Evolutionary conservation across 2,329 filamentous ascomycete species (phyloP).

Genomic region (Monosporascus sp.): DNA sequence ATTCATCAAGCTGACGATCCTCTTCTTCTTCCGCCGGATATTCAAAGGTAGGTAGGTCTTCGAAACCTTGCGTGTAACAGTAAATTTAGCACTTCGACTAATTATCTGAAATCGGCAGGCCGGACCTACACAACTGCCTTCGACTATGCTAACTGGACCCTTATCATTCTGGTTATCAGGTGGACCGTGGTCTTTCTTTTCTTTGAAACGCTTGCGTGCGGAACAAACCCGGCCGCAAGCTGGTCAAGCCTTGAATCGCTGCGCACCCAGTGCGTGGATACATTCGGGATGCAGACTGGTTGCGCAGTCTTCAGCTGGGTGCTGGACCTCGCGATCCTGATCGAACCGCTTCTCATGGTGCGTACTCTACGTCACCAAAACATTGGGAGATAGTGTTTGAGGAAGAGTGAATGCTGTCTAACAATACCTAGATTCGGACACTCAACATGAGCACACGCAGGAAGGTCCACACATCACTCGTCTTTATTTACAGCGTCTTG

Average conservation of each 20-base stretch:
- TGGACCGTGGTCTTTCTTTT: neutral
- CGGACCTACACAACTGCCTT: neutral
- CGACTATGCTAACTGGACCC: neutral
- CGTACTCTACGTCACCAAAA: neutral
- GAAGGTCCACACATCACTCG: neutral
- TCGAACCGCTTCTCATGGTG: neutral
- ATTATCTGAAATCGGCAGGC: neutral
- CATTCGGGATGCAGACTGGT: neutral
- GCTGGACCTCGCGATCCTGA: neutral
- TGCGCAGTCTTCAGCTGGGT: neutral
- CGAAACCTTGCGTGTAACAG: neutral
- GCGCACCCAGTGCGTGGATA: neutral
- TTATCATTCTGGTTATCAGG: neutral
- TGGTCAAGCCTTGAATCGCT: neutral
- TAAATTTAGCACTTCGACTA: neutral
- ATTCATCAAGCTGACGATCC: neutral
- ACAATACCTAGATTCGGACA: neutral
- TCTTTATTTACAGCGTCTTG: neutral
- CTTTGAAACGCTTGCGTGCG: neutral
- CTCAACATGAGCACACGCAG: neutral
- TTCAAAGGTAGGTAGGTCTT: neutral
- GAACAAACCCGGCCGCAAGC: neutral
- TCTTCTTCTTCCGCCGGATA: neutral
- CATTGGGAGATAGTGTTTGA: too few relatives aligned
- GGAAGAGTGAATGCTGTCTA: too few relatives aligned